These are phyloP conservation scores for Lasiosphaeria ovina DNA, from an alignment of 495 filamentous ascomycete species.

Conservation along the genomic window DNA sequence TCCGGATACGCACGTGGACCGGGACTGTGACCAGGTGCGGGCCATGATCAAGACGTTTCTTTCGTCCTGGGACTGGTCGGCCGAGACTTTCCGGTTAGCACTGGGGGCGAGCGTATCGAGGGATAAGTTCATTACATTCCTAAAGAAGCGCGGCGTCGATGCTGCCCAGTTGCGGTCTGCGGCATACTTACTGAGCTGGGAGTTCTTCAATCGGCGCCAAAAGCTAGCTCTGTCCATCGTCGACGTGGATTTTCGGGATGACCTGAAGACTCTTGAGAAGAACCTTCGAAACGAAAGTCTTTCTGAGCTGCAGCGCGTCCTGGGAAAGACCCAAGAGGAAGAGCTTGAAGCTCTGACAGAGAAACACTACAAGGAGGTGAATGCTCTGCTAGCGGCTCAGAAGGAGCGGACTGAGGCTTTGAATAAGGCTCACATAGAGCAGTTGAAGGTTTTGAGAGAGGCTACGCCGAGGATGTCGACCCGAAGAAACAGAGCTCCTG, in stretches of 20 bases:
- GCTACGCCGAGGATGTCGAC: slow-evolving; percentile 1
- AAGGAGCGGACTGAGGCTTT: not conserved
- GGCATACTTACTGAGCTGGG: slow-evolving; percentile 11
- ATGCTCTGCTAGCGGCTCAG: slow-evolving; percentile 1
- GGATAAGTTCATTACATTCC: slow-evolving; percentile 8
- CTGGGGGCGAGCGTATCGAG: not conserved
- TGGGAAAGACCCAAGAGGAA: slow-evolving; percentile 2
- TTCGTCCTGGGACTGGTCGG: not conserved
- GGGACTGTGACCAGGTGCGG: slow-evolving; percentile 14
- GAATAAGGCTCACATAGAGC: not conserved
- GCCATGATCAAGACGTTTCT: slow-evolving; percentile 11
- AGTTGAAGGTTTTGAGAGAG: slow-evolving; percentile 3
- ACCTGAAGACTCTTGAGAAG: slow-evolving; percentile 1
- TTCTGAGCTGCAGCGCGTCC: not conserved
- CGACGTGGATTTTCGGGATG: not conserved
- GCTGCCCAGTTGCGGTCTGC: slow-evolving; percentile 5
- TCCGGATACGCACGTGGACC: slow-evolving; percentile 4
- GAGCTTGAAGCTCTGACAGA: not conserved
- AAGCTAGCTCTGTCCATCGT: slow-evolving; percentile 5
- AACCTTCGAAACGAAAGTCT: not conserved
- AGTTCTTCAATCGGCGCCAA: slow-evolving; percentile 14
- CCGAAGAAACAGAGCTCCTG: no score
- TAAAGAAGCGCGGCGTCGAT: slow-evolving; percentile 10
- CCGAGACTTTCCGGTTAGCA: slow-evolving; percentile 4
- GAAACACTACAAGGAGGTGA: not conserved